Base-by-base conservation (phyloP, 257 asterid genomes). In the Ajuga chamaepitys region DNA sequence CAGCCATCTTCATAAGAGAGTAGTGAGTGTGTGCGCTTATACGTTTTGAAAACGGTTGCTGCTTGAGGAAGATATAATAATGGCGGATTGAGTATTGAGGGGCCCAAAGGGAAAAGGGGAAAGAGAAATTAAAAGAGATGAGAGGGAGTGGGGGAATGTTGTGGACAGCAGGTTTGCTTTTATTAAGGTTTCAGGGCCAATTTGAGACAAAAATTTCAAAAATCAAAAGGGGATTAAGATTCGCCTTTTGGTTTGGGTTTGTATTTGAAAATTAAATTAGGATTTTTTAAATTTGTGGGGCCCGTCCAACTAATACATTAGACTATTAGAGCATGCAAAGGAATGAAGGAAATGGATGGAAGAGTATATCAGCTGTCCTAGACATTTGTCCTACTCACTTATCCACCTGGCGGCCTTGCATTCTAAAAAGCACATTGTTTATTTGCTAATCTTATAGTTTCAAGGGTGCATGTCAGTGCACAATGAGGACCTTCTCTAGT, bases 61-160 rank as follows among this genome's bases (percentile, higher is more conserved):
- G 83, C 40, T 38, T n/a, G 75, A 38, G 50, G 75, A 82, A 77
- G 89, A 74, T 73, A 82, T 74, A 80, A 77, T 82, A 70, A 77
- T 75, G 82, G 51, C 46, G 38, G 59, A 59, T 59, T 18, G 59
- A 47, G 76, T 48, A 34, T 8, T 26, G 72, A 7, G 75, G 78
- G 83, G 3, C 68, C 80, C 77, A 47, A 37, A 59, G 64, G 17
- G 41, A 58, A 55, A 74, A 25, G 53, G 41, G n/a, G 18, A 22
- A 35, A 41, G 67, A 13, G 7, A 22, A 24, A 24, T 3, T 2
- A 26, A 38, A 12, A 18, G 24, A 2, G 38, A 18, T 20, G 17
- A 42, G 58, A 21, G 60, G 53, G 41, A 0, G 59, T 12, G 59
- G 40, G 25, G 38, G 75, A 69, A 77, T 82, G 80, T 76, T 74